Evolutionary conservation across 306 rosid species (phyloP), one percentile per base, ranked within the genome.

Genomic region (Quercus cerris): DNA sequence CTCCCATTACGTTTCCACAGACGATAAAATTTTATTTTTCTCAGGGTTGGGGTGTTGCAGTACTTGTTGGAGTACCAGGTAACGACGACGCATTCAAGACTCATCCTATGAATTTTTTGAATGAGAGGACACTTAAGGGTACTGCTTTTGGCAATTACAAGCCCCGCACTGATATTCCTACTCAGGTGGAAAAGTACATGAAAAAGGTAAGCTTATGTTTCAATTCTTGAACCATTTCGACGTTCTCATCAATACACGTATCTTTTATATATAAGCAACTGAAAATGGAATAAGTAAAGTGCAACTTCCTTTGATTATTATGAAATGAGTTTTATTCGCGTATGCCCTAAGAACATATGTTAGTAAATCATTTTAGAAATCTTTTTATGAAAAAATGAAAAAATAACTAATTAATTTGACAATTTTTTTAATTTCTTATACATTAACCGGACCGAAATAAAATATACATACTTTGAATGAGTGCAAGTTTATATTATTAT

Each of bases 41-140:
- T 33, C 85, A 94, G 98, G 98, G 98, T 20, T 94, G 98, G 98
- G 98, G 97, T 52, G 89, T 91, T 72, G 98, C 97, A 22, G 98
- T 94, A 7, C 94, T 94, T 1, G 97, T 92, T 44, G 98, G 98
- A 25, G 97, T 94, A 57, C 97, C 97, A 27, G 89, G 3, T 75
- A 92, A 87, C 82, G 93, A 94, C 58, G 97, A 89, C 74, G 90
- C 89, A 28, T 94, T 94, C 85, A 88, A 86, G 77, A 94, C 98
- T 71, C 88, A 91, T 76, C 97, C 97, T 4, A 0, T 90, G 83
- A 92, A 94, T 71, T 80, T 94, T 71, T 76, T 94, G 84, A 86
- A 86, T 25, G 98, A 87, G 77, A 94, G 92, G 91, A 94, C 97
- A 58, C 94, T 92, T 0, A 94, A 91, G 89, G 98, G 98, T 22